Base-by-base conservation (phyloP, 139 green algal genomes). In the Chlorella sp. region DNA sequence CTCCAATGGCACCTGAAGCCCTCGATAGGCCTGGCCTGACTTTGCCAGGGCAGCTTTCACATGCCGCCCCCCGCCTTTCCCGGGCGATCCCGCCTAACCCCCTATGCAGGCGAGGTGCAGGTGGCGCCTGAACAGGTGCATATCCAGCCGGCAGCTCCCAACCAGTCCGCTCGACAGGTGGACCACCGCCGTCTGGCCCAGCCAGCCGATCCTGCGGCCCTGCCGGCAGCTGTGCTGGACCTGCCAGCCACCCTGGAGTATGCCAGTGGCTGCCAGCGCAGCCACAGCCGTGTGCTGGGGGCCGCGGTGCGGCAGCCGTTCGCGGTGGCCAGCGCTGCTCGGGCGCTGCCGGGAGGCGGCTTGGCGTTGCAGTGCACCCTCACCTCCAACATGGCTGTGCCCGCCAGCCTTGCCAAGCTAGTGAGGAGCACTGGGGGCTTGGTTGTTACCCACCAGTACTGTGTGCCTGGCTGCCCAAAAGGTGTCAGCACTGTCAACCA, bases 201-300 rank as follows among this genome's bases (percentile, higher is more conserved):
- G 17, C 38, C 81, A 1, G 51, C 32, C n/a, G 39, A 73, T 3
- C 23, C 21, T 13, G 28, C 51, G 23, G 15, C 60, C 13, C 23
- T 64, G 4, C 65, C 69, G 1, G 23, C 71, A 0, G 83, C 72
- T 2, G 44, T 60, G 47, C 78, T 90, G 17, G 74, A 92, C 78
- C 30, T 92, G n/a, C 73, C 88, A 25, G 78, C 89, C 38, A 78
- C n/a, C 23, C 28, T 92, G 51, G 74, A 91, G 56, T 92, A 92
- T 28, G 32, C 83, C 30, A 63, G 64, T 23, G 89, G 87, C 51
- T 92, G 89, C 82, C 83, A 81, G 17, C 74, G 89, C 17, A 86
- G 86, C n/a, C 87, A 92, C 71, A 69, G 62, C 47, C 34, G 84
- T 15, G 47, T 85, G 55, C 82, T 92, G 41, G 26, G 64, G 0